Conservation (phyloP, 1,284 basidiomycete genomes). For the Austropuccinia psidii region DNA sequence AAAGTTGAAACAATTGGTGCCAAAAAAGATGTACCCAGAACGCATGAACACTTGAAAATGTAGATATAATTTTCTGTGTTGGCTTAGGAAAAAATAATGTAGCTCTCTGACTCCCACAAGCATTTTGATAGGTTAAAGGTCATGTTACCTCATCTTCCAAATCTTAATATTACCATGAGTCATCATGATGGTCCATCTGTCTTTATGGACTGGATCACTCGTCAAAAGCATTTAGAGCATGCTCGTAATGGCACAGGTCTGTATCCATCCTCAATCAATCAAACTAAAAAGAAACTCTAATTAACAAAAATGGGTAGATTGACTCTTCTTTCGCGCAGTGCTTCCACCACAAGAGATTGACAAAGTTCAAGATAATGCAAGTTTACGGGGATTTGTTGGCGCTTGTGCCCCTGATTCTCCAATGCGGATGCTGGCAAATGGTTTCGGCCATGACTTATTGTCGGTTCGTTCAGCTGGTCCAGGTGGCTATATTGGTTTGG, state of each 20-base stretch:
- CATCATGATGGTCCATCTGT: conserved; percentile 41
- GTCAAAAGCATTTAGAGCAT: conserved; percentile 31
- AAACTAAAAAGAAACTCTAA: not conserved
- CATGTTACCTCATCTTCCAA: conserved; percentile 35
- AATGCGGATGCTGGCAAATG: conserved; percentile 41
- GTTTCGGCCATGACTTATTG: conserved; percentile 45
- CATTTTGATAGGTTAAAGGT: conserved; percentile 15
- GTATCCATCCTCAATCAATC: not conserved
- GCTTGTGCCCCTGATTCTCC: conserved; percentile 43
- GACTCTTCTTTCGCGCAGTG: not conserved
- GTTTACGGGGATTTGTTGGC: conserved; percentile 44
- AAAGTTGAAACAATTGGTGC: not conserved
- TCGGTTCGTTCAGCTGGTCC: conserved; percentile 44
- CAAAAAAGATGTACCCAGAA: conserved; percentile 24
- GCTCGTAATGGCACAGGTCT: conserved; percentile 32
- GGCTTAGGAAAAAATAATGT: not conserved
- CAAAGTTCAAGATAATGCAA: conserved; percentile 39
- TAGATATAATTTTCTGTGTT: not conserved
- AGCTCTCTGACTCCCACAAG: not conserved
- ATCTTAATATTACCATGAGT: conserved; percentile 40
- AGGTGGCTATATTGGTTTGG: conserved; percentile 40
- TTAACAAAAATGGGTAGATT: no score
- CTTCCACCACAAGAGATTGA: conserved; percentile 37
- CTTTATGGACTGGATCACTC: conserved; percentile 38
- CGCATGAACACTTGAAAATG: conserved; percentile 29